Conservation (phyloP, 257 asterid species). For the Solanum etuberosum region DNA sequence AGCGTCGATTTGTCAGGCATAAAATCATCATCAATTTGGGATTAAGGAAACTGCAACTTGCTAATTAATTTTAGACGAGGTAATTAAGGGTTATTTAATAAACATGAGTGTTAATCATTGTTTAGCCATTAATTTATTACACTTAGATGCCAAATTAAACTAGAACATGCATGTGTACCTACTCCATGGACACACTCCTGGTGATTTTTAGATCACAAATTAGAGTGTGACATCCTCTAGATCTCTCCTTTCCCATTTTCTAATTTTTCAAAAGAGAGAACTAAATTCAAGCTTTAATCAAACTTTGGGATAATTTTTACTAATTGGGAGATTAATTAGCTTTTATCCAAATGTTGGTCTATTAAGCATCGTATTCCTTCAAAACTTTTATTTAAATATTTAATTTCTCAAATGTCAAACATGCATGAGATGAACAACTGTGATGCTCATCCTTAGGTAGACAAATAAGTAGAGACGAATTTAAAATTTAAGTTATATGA, state of each 20-base stretch:
- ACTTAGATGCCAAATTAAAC: background rate
- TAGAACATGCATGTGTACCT: background rate
- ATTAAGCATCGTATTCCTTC: background rate
- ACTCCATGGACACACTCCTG: background rate
- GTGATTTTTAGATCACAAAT: background rate
- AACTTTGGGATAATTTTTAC: background rate
- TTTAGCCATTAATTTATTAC: background rate
- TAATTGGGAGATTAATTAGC: background rate
- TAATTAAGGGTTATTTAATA: background rate
- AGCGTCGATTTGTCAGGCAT: background rate
- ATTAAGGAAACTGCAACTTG: background rate
- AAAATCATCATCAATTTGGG: background rate
- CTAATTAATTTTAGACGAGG: background rate
- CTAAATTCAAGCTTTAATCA: background rate
- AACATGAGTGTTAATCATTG: background rate
- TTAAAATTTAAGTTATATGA: background rate
- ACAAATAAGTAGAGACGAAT: background rate
- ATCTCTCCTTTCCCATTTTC: background rate
- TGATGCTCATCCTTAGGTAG: background rate
- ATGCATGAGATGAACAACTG: background rate
- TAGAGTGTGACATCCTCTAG: background rate
- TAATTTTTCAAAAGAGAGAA: background rate
- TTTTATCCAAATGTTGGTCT: background rate
- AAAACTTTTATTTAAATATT: background rate
- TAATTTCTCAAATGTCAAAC: background rate